Base-by-base conservation (phyloP, 306 rosid genomes). In the Fragaria vesca region DNA sequence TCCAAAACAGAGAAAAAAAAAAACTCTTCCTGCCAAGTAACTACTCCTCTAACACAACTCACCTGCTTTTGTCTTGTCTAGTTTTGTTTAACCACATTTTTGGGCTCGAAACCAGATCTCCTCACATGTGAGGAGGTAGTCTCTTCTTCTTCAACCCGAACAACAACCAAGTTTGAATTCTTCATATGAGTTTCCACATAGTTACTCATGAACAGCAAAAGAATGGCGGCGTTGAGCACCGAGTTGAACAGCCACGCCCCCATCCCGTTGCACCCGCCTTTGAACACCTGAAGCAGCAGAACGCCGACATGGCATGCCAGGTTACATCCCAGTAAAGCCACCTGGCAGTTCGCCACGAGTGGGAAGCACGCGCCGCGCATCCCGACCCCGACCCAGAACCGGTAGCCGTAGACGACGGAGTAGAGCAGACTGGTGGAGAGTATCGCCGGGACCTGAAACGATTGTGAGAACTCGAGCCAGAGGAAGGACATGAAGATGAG, bases 251-350 rank as follows among this genome's bases (percentile, higher is more conserved):
- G 42, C 97, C 96, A 92, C 10, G 97, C 96, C 0, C 93, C 97
- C 11, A 92, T 90, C 40, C 97, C 97, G 16, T 92, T 90, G 63
- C 97, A 92, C 36, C 97, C 97, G 20, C 97, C 96, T 85, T 88
- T 87, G 51, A 74, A 21, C 21, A 86, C 79, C 78, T 92, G 97
- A 52, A 92, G 71, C 13, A 63, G 51, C 18, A 92, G 80, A 2
- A 92, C 97, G 17, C 90, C 92, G 17, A 81, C 50, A 42, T 92
- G 96, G 76, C 93, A 91, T 1, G 79, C 83, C 83, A 90, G 9
- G 70, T 89, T 92, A 46, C 85, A 89, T 0, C 75, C 79, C 20
- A 90, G 71, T 30, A 89, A 60, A 63, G 68, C 28, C 54, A 85
- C 77, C 73, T 82, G 91, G 47, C 85, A 83, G 46, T 87, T 87